phyloP scores from a whole-genome alignment of 2,329 filamentous ascomycete species.

The Pseudocercospora eumusae region DNA sequence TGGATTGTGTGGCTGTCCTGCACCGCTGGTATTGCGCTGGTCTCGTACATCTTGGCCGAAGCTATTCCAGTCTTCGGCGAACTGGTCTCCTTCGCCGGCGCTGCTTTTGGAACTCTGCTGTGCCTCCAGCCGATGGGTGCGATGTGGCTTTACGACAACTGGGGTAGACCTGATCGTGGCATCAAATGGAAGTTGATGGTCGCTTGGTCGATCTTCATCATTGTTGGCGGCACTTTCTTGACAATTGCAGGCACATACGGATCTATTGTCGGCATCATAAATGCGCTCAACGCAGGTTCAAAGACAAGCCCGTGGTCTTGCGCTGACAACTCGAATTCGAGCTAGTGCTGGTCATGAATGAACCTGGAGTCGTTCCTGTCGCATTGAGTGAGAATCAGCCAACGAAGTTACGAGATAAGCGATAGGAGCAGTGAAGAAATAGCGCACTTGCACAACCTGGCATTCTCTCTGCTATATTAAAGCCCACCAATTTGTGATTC shows the following conservation, averaged over 20 bases:
- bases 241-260: slow-evolving; percentile 51
- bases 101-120: slow-evolving; percentile 31
- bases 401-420: no score
- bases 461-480: no score
- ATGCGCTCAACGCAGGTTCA: slow-evolving; percentile 20
- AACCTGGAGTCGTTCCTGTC: no score
- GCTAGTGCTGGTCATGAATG: background rate
- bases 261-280: slow-evolving; percentile 46
- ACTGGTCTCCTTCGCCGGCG: slow-evolving; percentile 33
- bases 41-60: slow-evolving; percentile 32
- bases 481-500: no score
- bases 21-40: slow-evolving; percentile 26
- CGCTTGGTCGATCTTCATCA: slow-evolving; percentile 35
- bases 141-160: slow-evolving; percentile 51
- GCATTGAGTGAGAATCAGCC: no score
- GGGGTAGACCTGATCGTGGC: slow-evolving; percentile 26
- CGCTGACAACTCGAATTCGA: slow-evolving; percentile 37
- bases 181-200: slow-evolving; percentile 19
- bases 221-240: slow-evolving; percentile 45
- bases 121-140: slow-evolving; percentile 40
- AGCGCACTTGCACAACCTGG: no score
- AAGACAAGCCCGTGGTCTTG: slow-evolving; percentile 29
- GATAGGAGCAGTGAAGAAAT: no score
- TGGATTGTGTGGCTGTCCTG: slow-evolving; percentile 29
- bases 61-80: slow-evolving; percentile 33